Base-by-base conservation (phyloP, 805 yeast species). In the Pichia ethanolica region DNA sequence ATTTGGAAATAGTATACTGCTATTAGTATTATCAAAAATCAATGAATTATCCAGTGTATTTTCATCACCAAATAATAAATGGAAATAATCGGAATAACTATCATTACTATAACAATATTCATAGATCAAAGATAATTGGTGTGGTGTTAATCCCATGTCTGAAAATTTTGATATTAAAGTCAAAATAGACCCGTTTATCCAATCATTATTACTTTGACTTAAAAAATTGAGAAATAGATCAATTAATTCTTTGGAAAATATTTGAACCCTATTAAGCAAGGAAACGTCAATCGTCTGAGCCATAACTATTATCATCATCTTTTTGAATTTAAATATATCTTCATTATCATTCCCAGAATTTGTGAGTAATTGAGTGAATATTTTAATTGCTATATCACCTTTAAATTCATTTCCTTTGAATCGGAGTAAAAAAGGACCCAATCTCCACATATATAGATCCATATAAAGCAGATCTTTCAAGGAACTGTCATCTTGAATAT, bases 91-190 rank as follows among this genome's bases (percentile, higher is more conserved):
- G 3, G 38, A 35, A 34, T 32, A 37, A 1, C 25, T 11, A 14
- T 37, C 39, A 13, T 32, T 11, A 20, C 33, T 25, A 14, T 42
- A 42, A 12, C 45, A 33, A 11, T 10, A 38, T 5, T 39, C 14
- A 40, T 37, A 41, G 10, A 46, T 34, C 7, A 9, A 11, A n/a
- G 5, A 13, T 12, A 45, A 37, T 35, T 49, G 52, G 5, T 34
- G 11, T 10, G 46, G 39, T 1, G 41, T 43, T 3, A 60, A 40
- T 1, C 65, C 64, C 14, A 60, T 14, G 8, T 60, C 61, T 1
- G 50, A 30, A 4, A 60, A 27, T 25, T 48, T 48, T 7, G 20
- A 20, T 20, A 20, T 20, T 20, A 20, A 20, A 20, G 20, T 20
- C 20, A 20, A 20, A 20, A 20, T 20, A 20, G 20, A 20, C 20